Evolutionary conservation across 2,329 filamentous ascomycete species (phyloP).

Genomic region (Drechslerella stenobrocha): DNA sequence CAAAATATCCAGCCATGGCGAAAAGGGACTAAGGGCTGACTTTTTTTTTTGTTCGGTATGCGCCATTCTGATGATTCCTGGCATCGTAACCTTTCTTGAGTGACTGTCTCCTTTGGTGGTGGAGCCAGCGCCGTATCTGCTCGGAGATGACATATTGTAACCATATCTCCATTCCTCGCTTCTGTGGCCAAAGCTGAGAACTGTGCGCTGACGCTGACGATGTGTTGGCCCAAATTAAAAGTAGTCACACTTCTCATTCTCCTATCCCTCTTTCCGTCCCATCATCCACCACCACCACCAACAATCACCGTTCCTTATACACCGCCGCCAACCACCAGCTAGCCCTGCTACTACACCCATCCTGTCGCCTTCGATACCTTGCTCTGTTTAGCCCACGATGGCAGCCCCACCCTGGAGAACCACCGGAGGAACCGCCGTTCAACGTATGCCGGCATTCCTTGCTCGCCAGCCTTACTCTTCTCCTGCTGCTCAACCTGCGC

Average conservation of each 20-base stretch:
- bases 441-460: constrained; percentile 17
- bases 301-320: neutral
- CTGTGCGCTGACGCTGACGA: too few species aligned
- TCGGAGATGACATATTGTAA: too few species aligned
- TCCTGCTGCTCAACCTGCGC: neutral
- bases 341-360: too few species aligned
- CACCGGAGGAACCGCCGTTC: constrained; percentile 38
- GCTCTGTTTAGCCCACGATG: constrained; percentile 41
- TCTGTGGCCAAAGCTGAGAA: too few species aligned
- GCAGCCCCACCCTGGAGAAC: constrained; percentile 44
- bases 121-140: too few species aligned
- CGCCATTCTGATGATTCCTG: neutral
- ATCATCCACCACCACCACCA: neutral
- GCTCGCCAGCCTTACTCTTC: neutral
- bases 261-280: too few species aligned
- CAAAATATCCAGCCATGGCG: constrained; percentile 7
- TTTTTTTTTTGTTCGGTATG: neutral
- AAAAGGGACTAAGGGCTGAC: constrained; percentile 8
- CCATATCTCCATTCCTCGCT: too few species aligned
- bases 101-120: too few species aligned
- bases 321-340: constrained; percentile 10
- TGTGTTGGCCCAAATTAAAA: too few species aligned
- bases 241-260: too few species aligned
- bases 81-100: neutral
- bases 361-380: too few species aligned